Evolutionary conservation across 2,329 filamentous ascomycete genomes (phyloP), one percentile per base, ranked within the genome.

Genomic region (Talaromyces marneffei): DNA sequence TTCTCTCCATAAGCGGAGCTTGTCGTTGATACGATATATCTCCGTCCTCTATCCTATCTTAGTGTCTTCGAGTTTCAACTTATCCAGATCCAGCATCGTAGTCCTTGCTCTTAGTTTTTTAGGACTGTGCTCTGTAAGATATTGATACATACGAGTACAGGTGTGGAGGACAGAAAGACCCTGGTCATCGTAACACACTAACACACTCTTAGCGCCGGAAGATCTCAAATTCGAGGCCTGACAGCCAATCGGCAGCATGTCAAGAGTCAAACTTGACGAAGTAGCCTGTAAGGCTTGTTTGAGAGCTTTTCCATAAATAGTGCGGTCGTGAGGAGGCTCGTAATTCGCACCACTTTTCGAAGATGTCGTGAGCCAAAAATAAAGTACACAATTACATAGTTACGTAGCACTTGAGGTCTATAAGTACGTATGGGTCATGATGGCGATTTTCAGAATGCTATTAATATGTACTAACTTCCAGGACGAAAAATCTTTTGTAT

Each of bases 211-310:
- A 59, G 42, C 42, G 55, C 55, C 40, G 39, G 27, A 52, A 46
- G 55, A 48, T 46, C 40, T 20, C 29, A 48, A 23, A 46, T 44
- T 48, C 16, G 48, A 31, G 8, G 31, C 42, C n/a, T 29, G 27
- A 59, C 20, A 52, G 42, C 56, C 56, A 59, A 59, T 50, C 56
- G 44, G 56, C 29, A 50, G 31, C 31, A 12, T 35, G 20, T 58
- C 29, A n/a, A 31, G 16, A 18, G 53, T 40, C 53, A 35, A 35
- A 52, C 29, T 52, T 52, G 48, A 52, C 4, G 29, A 18, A 33
- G 29, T 2, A 33, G 5, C 10, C 3, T 8, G 14, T 12, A 10
- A 35, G n/a, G n/a, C 48, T 29, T 35, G 29, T 52, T 52, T 50
- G 16, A n/a, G 46, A 20, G 18, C 44, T 33, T 18, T 20, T 33